Conservation (phyloP, 2,329 filamentous ascomycete species). For the Paramyrothecium roridum region DNA sequence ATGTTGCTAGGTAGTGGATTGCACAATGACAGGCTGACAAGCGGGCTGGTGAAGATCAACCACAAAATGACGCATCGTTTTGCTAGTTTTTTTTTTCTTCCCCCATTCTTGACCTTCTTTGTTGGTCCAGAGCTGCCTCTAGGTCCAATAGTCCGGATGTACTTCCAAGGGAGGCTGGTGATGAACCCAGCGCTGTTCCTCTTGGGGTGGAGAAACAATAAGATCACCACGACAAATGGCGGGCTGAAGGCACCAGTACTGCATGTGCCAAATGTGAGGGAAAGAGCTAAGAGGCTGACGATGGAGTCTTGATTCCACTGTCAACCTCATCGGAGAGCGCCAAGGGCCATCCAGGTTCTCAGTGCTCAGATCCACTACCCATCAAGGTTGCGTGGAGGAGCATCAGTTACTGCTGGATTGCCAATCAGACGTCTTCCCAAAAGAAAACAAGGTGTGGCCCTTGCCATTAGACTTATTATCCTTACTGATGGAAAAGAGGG, state of each 20-base stretch:
- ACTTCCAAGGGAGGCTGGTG: too few relatives aligned
- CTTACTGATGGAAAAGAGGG: too few relatives aligned
- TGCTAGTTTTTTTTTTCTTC: neutral
- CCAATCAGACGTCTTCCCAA: neutral
- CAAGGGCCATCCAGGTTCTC: constrained; percentile 2
- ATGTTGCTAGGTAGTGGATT: too few relatives aligned
- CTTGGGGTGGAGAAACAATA: neutral
- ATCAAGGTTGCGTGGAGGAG: neutral
- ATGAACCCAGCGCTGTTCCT: too few relatives aligned
- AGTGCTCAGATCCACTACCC: neutral
- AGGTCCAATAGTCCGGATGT: too few relatives aligned
- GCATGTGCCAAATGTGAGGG: neutral
- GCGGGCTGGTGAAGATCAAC: neutral
- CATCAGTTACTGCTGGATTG: neutral
- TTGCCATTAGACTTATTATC: neutral
- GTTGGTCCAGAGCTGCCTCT: too few relatives aligned
- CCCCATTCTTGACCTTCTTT: too few relatives aligned
- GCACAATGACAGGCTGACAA: neutral
- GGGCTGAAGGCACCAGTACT: neutral
- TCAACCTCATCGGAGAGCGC: neutral
- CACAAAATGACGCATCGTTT: neutral
- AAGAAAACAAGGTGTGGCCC: neutral
- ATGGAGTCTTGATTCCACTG: neutral
- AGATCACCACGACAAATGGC: neutral
- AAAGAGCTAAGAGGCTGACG: neutral